Evolutionary conservation across 768 basidiomycete genomes (phyloP), one percentile per base, ranked within the genome.

Genomic region (Strobilomyces dryophilus): DNA sequence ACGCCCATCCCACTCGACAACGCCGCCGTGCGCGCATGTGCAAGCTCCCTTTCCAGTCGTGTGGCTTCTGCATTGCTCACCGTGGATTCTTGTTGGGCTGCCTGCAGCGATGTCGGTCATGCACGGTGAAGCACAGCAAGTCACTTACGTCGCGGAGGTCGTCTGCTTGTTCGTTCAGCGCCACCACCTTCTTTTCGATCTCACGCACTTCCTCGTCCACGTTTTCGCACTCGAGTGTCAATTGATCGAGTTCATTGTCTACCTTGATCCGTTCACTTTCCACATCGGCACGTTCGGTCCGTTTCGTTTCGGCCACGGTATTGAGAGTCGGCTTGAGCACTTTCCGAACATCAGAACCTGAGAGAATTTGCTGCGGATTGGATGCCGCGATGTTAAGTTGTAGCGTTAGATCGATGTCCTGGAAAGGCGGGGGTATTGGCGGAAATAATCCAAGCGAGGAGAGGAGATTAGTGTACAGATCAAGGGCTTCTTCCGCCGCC

Each of bases 1-100:
- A 89, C 86, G 14, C 86, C 87, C 66, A 90, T 82, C n/a, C 89
- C 91, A 60, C 84, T 87, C 3, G 88, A 82, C 49, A 87, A 76
- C 14, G 89, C 89, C 3, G 85, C 84, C 20, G 82, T 86, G 60
- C 84, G 77, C 14, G 90, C 90, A 47, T 85, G 81, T 3, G 83
- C 84, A 9, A 92, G 69, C 55, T 90, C 88, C 48, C 78, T 79
- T 59, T 91, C 87, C 37, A 92, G 69, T 39, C 82, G 79, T 34
- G 75, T 72, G 8, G 84, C 84, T 68, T 92, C 85, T 10, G 74
- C 77, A 60, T 77, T 84, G 53, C 85, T 83, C 4, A 84, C 77
- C 50, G 79, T 68, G 3, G 85, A 82, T 63, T 92, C 89, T 61
- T 83, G 83, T 67, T 90, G 90, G 14, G 87, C 81, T 15, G 86